A percentile compares a stretch with the other conserved stretches of the same genome.
Conservation (phyloP, 108 stramenopile genomes). For the Pelagomonas calceolata region DNA sequence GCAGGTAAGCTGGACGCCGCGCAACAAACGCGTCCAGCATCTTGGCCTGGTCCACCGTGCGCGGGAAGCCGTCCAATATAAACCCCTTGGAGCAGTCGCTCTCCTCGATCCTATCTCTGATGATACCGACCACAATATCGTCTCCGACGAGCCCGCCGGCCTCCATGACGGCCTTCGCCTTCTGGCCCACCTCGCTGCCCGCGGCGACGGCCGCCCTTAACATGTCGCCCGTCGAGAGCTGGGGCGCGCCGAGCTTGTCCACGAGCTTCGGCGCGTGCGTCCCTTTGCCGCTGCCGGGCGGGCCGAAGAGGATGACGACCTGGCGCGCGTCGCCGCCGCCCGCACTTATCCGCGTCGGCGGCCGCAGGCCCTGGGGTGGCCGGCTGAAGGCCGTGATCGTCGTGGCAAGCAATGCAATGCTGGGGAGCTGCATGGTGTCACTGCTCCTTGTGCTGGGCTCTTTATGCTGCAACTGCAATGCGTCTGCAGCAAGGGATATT, state of each 20-base stretch:
- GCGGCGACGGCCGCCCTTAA: slow-evolving; percentile 92
- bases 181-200: slow-evolving; percentile 82
- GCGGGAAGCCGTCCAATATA: slow-evolving; percentile 96
- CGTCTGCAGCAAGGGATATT: no score
- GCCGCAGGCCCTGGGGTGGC: no score
- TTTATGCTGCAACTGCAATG: no score
- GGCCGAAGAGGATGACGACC: slow-evolving; percentile 22
- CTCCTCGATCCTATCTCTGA: slow-evolving; percentile 78
- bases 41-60: slow-evolving; percentile 86
- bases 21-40: slow-evolving; percentile 84
- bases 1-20: slow-evolving; percentile 78
- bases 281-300: slow-evolving; percentile 42
- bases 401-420: no score
- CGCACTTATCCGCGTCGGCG: no score
- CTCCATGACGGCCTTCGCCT: slow-evolving; percentile 96
- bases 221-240: slow-evolving; percentile 67
- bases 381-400: no score
- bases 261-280: slow-evolving; percentile 35
- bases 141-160: slow-evolving; percentile 86
- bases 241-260: slow-evolving; percentile 27
- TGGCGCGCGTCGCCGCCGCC: not conserved
- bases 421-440: no score
- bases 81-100: slow-evolving; percentile 87
- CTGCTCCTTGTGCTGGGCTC: no score
- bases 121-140: slow-evolving; percentile 91